Evolutionary conservation across 805 yeast genomes (phyloP).

Genomic region (Wickerhamomyces queroliae): DNA sequence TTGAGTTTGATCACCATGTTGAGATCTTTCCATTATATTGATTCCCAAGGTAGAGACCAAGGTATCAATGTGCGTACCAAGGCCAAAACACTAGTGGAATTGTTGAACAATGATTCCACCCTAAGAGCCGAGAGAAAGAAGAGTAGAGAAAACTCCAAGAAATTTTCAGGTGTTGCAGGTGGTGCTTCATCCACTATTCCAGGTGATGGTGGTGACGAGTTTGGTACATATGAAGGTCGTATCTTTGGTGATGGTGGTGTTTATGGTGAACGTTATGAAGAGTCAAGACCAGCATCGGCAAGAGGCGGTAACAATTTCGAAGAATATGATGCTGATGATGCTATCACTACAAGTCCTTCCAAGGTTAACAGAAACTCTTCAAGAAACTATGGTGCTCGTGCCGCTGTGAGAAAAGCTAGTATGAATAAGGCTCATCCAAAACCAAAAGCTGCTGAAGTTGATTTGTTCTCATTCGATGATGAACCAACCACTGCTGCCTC

Average conservation of each 20-base stretch:
- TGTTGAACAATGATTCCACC: constrained; percentile 70
- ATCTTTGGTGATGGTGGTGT: constrained; percentile 72
- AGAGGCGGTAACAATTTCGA: constrained; percentile 40
- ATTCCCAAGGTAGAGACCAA: constrained; percentile 90
- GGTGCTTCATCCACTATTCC: constrained; percentile 35
- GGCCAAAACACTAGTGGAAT: constrained; percentile 64
- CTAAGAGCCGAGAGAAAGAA: constrained; percentile 84
- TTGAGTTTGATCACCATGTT: constrained; percentile 78
- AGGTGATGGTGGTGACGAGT: constrained; percentile 44
- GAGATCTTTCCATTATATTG: constrained; percentile 89
- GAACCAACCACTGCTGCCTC: constrained; percentile 20
- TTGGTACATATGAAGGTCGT: constrained; percentile 36
- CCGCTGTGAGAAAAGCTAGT: constrained; percentile 24
- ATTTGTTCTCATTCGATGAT: constrained; percentile 43
- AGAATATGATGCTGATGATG: constrained; percentile 48
- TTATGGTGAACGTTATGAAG: constrained; percentile 61
- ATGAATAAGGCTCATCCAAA: constrained; percentile 27
- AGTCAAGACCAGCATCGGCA: constrained; percentile 37
- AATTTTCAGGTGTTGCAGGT: constrained; percentile 77
- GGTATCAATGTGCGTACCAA: constrained; percentile 93
- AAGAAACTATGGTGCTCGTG: constrained; percentile 8
- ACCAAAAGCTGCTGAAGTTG: constrained; percentile 31
- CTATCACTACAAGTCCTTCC: constrained; percentile 24
- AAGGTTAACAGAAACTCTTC: constrained; percentile 25
- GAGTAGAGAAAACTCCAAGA: constrained; percentile 81